Base-by-base conservation (phyloP, 352 stramenopile genomes). In the Globisporangium recalcitrans region DNA sequence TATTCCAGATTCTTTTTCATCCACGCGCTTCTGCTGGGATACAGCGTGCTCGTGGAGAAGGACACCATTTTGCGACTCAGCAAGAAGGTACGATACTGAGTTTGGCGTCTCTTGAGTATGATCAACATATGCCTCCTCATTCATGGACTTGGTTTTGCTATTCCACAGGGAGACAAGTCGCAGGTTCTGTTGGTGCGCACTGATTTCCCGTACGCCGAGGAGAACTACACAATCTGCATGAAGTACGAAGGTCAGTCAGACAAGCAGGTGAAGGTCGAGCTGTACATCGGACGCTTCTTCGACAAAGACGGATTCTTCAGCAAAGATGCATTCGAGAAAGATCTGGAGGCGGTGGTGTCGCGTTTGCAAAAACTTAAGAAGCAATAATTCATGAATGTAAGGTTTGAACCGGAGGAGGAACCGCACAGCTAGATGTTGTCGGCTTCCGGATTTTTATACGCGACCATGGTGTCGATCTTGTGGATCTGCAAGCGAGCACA, bases 391-490 rank as follows among this genome's bases (percentile, higher is more conserved):
- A 71, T 55, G 68, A 64, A 68, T 44, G 61, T 58, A 51, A 57
- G 22, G 58, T 32, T 72, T 19, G 27, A 47, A 61, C 7, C 52
- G 22, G 49, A 34, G 22, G 49, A 34, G 40, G 11, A 48, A 58
- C 52, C 24, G 29, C 52, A 64, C 58, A 47, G 52, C 75, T 82
- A 90, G 58, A 92, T 77, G 57, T 67, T 70, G 65, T 95, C 80
- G 46, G 71, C 70, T 68, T 96, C 83, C 38, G 87, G 85, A 58
- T 96, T 91, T 72, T 98, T 98, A 82, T 99, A 99, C 29, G 97
- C 91, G 54, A 99, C 97, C 77, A 98, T 97, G 10, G 96, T 97
- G 64, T 99, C 96, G 36, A 99, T 91, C 70, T 98, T 98, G 83
- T 99, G 97, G 58, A 99, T 83, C 90, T 97, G 62, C 34, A 36